phyloP scores from a whole-genome alignment of 1,139 yeast genomes.

The Groenewaldozyma auringiensis region DNA sequence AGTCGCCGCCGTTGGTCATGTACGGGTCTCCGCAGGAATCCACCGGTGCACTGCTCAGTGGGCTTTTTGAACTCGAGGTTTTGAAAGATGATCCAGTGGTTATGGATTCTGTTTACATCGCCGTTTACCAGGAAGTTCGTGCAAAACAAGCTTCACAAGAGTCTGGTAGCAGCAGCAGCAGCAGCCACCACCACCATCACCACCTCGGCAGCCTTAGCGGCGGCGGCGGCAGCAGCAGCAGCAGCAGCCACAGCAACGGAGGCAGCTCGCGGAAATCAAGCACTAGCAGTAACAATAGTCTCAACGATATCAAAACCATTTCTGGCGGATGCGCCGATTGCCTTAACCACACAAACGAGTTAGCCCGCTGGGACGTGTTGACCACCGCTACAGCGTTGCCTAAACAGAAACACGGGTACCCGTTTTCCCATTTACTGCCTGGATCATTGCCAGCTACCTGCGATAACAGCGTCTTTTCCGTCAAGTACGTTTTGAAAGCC shows the following conservation, averaged over 20 bases:
- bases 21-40: conserved; percentile 75
- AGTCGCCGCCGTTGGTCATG: conserved; percentile 83
- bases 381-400: conserved; percentile 46
- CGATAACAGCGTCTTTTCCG: conserved; percentile 44
- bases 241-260: not conserved
- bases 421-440: conserved; percentile 86
- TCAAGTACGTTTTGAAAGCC: conserved; percentile 71
- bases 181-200: not conserved
- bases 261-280: not conserved
- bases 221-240: not conserved
- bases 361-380: conserved; percentile 87
- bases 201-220: no score
- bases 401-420: conserved; percentile 72
- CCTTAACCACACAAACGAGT: conserved; percentile 43
- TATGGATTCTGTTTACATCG: conserved; percentile 52
- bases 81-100: conserved; percentile 25
- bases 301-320: conserved; percentile 9
- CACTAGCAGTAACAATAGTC: not conserved
- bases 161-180: not conserved
- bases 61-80: conserved; percentile 42
- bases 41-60: conserved; percentile 80
- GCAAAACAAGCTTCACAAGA: conserved; percentile 11
- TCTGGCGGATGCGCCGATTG: conserved; percentile 37
- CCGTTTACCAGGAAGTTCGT: conserved; percentile 59
- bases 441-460: conserved; percentile 86